Evolutionary conservation across 495 filamentous ascomycete species (phyloP), one percentile per base, ranked within the genome.

Genomic region (Sordaria brevicollis): DNA sequence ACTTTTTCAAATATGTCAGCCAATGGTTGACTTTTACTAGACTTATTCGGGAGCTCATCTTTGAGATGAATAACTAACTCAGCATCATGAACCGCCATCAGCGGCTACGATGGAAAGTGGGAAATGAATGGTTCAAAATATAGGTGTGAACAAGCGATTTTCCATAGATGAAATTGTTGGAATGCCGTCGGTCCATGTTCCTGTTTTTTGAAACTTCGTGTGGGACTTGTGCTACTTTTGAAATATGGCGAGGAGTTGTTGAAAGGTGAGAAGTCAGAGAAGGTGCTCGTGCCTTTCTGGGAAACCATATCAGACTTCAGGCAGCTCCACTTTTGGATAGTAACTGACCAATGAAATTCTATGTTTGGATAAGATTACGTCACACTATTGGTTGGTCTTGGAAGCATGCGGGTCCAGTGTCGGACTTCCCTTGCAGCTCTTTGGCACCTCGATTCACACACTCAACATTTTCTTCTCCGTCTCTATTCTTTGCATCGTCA

Each of bases 381-480:
- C 19, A 25, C 25, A 9, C 13, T 10, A 54, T 54, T 54, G 10
- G 43, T 11, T 13, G 43, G 5, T 7, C 1, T 4, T 11, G 11
- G 43, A 54, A 29, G 11, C 7, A 36, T 10, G 35, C 35, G 2
- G 43, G 43, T 49, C 7, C 39, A 19, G 39, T n/a, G 41, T 49
- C 41, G 41, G 41, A 49, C 41, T 49, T n/a, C n/a, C n/a, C n/a
- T n/a, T 49, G 41, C 41, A 49, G 41, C 19, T 54, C 39, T 54
- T 54, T 25, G 1, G 21, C 49, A 57, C 49, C 49, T 31, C 49
- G 39, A 57, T 13, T n/a, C 21, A 31, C 49, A 31, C 11, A 7
- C 43, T 49, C 43, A 29, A 54, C 19, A 54, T 10, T 62, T 6
- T 29, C 49, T 62, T 57, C 19, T 2, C 11, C 11, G 17, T 29